phyloP scores from a whole-genome alignment of 1,139 yeast genomes.

The Saccharomyces hybrid region DNA sequence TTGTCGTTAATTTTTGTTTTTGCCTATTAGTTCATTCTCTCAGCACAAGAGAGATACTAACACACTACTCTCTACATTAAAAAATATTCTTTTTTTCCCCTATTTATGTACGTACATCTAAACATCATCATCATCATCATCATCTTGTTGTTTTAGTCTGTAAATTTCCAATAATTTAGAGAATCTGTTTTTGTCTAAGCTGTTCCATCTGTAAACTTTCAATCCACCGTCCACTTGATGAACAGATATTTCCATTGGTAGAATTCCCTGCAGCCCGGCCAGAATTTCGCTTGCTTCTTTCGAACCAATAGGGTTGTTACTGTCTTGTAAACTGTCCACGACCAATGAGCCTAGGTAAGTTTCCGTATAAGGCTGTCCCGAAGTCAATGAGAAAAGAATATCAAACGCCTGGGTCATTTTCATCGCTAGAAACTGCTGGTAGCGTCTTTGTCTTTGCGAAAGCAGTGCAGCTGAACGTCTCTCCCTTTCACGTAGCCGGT shows the following conservation, averaged over 20 bases:
- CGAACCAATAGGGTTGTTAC: slow-evolving; percentile 30
- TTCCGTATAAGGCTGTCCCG: slow-evolving; percentile 31
- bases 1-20: slow-evolving; percentile 25
- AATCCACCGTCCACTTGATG: slow-evolving; percentile 24
- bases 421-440: slow-evolving; percentile 36
- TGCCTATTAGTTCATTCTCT: background rate
- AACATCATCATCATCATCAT: background rate
- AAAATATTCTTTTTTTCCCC: background rate
- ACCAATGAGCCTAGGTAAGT: slow-evolving; percentile 28
- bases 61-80: background rate
- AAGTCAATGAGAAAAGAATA: slow-evolving; percentile 27
- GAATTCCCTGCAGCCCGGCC: slow-evolving; percentile 15
- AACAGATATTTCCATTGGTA: slow-evolving; percentile 16
- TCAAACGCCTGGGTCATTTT: slow-evolving; percentile 37
- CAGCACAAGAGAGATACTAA: background rate
- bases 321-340: slow-evolving; percentile 30
- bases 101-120: background rate
- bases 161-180: background rate
- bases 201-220: slow-evolving; percentile 25
- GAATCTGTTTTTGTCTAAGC: slow-evolving; percentile 12
- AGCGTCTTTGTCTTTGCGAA: slow-evolving; percentile 32
- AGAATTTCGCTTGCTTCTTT: slow-evolving; percentile 32
- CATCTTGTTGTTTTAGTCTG: background rate
- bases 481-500: slow-evolving; percentile 26
- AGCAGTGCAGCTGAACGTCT: slow-evolving; percentile 23